A percentile compares a stretch with the other conserved stretches of the same genome.
These are phyloP conservation scores for Hippophae rhamnoides DNA, from an alignment of 306 rosid genomes.

Conservation along the genomic window DNA sequence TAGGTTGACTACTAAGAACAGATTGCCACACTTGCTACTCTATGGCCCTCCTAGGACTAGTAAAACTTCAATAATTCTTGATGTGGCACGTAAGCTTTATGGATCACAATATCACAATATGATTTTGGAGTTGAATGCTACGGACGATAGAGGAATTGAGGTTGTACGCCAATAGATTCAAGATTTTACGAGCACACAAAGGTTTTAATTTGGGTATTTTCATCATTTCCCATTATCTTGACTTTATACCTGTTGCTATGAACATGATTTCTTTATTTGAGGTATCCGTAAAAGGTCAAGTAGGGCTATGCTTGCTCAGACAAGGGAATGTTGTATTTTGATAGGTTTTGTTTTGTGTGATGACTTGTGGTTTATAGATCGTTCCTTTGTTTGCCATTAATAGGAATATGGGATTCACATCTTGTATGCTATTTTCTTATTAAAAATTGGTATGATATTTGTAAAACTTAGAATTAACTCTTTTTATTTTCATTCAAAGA, in stretches of 20 bases:
- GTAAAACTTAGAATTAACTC: no score
- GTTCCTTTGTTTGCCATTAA: no score
- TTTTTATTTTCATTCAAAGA: no score
- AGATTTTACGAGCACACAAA: constrained; percentile 90
- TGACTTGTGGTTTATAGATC: no score
- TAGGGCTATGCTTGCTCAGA: no score
- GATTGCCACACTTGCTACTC: constrained; percentile 83
- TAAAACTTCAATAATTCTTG: constrained; percentile 89
- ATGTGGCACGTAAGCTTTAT: constrained; percentile 81
- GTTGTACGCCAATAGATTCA: constrained; percentile 91
- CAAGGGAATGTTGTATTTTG: no score
- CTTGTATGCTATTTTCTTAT: no score
- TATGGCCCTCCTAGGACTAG: constrained; percentile 98
- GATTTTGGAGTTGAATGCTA: constrained; percentile 92
- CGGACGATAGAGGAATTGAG: constrained; percentile 93
- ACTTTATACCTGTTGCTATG: neutral
- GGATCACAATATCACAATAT: constrained; percentile 62
- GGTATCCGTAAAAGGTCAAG: no score
- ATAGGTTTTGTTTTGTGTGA: no score
- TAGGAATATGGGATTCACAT: no score
- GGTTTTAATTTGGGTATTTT: constrained; percentile 78
- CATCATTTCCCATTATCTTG: neutral
- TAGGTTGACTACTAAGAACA: constrained; percentile 74
- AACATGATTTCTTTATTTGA: no score
- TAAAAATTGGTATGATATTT: no score